phyloP scores from a whole-genome alignment of 2,329 filamentous ascomycete genomes.

The Pseudohalonectria lignicola region DNA sequence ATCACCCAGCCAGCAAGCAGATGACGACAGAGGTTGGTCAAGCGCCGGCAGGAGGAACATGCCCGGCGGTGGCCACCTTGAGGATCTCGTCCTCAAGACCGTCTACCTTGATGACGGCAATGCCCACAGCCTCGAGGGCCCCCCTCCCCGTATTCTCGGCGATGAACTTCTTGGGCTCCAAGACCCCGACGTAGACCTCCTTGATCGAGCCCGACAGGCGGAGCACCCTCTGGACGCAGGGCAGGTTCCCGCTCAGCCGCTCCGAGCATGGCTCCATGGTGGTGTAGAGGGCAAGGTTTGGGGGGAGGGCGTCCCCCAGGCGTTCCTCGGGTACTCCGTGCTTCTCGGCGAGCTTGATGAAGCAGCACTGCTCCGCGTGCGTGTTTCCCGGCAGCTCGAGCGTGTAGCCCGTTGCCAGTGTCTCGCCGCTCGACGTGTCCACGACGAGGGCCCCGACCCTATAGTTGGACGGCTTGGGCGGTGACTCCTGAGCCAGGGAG shows the following conservation, averaged over 20 bases:
- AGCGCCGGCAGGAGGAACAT: background rate
- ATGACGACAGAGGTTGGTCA: no score
- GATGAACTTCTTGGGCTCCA: conserved; percentile 86
- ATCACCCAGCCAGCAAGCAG: no score
- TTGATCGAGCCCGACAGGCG: conserved; percentile 49
- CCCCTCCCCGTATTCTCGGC: conserved; percentile 64
- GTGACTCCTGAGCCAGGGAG: conserved; percentile 64
- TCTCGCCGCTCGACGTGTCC: conserved; percentile 37
- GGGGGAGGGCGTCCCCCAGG: conserved; percentile 31
- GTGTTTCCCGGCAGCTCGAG: conserved; percentile 88
- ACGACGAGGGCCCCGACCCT: conserved; percentile 88
- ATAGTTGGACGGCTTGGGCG: conserved; percentile 83
- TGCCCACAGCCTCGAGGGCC: conserved; percentile 59
- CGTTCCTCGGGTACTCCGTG: conserved; percentile 39
- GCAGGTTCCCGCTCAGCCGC: conserved; percentile 61
- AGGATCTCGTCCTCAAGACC: conserved; percentile 78
- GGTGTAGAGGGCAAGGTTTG: conserved; percentile 60
- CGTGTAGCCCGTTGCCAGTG: conserved; percentile 79
- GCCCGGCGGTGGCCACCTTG: conserved; percentile 51
- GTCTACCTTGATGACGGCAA: conserved; percentile 60
- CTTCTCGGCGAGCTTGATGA: conserved; percentile 56
- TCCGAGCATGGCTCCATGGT: conserved; percentile 82
- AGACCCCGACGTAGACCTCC: conserved; percentile 77
- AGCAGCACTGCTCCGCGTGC: conserved; percentile 88
- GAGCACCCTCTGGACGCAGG: conserved; percentile 73